Conservation (phyloP, 305 asterid species). For the Solanum hybrid region DNA sequence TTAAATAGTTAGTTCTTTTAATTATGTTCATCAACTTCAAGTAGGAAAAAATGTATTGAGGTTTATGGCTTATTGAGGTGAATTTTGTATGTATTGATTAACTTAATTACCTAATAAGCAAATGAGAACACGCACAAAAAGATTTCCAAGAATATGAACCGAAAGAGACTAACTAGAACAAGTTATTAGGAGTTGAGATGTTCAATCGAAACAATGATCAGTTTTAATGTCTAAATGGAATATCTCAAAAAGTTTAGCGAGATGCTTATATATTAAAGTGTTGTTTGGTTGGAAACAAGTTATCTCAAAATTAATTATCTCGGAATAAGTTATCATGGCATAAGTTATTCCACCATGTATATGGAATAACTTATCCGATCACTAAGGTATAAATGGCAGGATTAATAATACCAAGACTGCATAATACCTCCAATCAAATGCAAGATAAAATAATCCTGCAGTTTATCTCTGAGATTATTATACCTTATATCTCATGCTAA, state of each 20-base stretch:
- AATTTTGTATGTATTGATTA: neutral
- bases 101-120: neutral
- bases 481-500: too few species aligned
- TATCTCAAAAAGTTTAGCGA: neutral
- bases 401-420: too few species aligned
- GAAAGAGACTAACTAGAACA: neutral
- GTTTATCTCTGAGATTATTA: fast-evolving
- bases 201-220: too few species aligned
- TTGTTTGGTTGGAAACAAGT: too few species aligned
- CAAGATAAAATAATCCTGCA: too few species aligned
- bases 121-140: neutral
- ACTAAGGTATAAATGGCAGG: too few species aligned
- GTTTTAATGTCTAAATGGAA: neutral
- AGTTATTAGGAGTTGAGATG: too few species aligned
- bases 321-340: too few species aligned
- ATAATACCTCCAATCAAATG: fast-evolving
- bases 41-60: neutral
- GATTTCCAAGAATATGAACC: neutral
- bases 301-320: too few species aligned
- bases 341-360: neutral
- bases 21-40: neutral
- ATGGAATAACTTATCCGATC: too few species aligned
- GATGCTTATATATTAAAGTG: neutral
- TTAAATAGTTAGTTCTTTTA: neutral
- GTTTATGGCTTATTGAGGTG: neutral